Conservation (phyloP, 768 basidiomycete species). For the Kwoniella dendrophila region DNA sequence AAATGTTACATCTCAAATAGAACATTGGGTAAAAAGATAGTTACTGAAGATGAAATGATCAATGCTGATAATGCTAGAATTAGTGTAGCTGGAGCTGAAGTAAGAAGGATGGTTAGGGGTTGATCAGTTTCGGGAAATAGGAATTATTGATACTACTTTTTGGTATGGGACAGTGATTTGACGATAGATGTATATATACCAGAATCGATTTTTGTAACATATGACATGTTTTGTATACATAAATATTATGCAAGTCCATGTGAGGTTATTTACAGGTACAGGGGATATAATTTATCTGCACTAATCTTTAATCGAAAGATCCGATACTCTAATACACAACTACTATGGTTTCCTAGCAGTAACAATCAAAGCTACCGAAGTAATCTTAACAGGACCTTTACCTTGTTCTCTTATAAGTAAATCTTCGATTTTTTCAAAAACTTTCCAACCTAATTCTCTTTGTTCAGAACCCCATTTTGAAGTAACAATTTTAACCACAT, state of each 20-base stretch:
- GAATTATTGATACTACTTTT: neutral
- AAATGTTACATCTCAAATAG: neutral
- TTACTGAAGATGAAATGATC: constrained; percentile 31
- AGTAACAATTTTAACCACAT: constrained; percentile 1
- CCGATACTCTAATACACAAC: neutral
- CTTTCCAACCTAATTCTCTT: constrained; percentile 1
- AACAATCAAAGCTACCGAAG: neutral
- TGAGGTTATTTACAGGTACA: neutral
- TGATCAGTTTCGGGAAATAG: neutral
- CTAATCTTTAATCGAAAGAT: neutral
- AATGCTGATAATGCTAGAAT: constrained; percentile 8
- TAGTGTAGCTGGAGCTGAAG: constrained; percentile 22
- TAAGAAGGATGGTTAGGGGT: constrained; percentile 24
- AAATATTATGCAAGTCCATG: neutral
- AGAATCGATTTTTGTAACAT: neutral
- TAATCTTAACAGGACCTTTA: constrained; percentile 1
- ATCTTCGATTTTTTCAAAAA: constrained; percentile 1
- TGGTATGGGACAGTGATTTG: neutral
- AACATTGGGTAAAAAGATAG: constrained; percentile 30
- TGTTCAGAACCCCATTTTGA: neutral
- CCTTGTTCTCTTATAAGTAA: neutral
- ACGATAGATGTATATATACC: too few relatives aligned
- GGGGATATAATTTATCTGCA: neutral
- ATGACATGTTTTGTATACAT: neutral
- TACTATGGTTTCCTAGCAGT: constrained; percentile 3